These are phyloP conservation scores for Naganishia onofrii DNA, from an alignment of 768 basidiomycete genomes.

Conservation along the genomic window DNA sequence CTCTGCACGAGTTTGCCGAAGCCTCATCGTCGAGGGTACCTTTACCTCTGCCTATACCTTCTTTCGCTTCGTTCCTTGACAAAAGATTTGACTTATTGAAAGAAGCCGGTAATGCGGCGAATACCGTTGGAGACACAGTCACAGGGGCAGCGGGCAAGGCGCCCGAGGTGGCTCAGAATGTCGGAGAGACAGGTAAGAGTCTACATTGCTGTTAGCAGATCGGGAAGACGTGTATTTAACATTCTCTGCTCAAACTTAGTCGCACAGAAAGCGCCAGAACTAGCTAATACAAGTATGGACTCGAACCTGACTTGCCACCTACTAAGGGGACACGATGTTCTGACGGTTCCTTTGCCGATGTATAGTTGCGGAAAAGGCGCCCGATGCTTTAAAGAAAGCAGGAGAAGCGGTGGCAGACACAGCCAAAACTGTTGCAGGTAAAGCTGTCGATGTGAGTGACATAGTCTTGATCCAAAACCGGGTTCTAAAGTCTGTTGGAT, in stretches of 20 bases:
- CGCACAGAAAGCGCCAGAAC: no score
- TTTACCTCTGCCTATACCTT: not conserved
- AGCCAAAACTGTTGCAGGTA: not conserved
- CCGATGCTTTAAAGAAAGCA: not conserved
- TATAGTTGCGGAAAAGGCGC: not conserved
- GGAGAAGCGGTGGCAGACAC: not conserved
- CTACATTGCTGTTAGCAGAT: no score
- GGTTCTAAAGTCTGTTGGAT: no score
- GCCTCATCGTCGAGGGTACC: no score
- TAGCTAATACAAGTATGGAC: no score
- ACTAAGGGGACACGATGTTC: not conserved
- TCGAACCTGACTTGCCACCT: no score
- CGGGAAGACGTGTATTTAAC: no score
- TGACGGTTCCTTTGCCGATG: not conserved
- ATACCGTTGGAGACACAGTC: not conserved
- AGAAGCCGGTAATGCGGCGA: not conserved
- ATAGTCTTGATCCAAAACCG: not conserved
- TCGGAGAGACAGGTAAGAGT: not conserved
- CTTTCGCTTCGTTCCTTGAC: not conserved
- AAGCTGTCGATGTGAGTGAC: conserved; percentile 5
- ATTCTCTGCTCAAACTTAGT: no score
- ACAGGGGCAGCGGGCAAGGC: not conserved
- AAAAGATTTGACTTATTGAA: not conserved
- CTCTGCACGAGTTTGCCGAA: no score
- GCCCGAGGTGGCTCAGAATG: no score